Conservation (phyloP, 257 asterid species). For the Oldenlandia corymbosa region DNA sequence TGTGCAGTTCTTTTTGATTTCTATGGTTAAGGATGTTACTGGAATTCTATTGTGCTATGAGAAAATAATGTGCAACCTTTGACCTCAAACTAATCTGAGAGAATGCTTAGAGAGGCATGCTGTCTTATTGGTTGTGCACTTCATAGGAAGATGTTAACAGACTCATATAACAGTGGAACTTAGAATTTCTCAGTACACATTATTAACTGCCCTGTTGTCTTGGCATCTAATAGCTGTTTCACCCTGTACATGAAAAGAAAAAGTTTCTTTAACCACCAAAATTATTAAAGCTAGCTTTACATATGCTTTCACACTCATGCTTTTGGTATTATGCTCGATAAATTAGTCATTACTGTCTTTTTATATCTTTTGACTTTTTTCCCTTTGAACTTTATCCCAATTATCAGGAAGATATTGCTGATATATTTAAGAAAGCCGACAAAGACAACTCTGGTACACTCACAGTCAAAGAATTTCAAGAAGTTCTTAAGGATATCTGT, state of each 20-base stretch:
- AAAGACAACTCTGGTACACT: constrained; percentile 87
- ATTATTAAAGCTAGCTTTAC: background rate
- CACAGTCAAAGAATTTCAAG: constrained; percentile 81
- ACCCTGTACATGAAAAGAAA: too few species aligned
- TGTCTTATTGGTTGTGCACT: background rate
- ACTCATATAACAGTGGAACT: too few species aligned
- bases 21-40: background rate
- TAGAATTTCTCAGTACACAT: too few species aligned
- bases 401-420: constrained; percentile 73
- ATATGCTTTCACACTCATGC: background rate
- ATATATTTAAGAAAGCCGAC: constrained; percentile 81
- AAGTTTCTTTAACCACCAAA: background rate
- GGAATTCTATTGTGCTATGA: background rate
- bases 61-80: background rate
- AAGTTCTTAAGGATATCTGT: constrained; percentile 70
- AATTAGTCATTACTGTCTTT: background rate
- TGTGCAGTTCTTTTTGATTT: background rate
- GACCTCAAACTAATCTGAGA: background rate
- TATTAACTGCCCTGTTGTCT: constrained; percentile 1
- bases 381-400: constrained; percentile 1
- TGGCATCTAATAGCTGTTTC: background rate
- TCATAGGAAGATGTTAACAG: background rate
- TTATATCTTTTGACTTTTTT: background rate
- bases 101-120: background rate
- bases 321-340: background rate